A percentile compares a stretch with the other conserved stretches of the same genome.
These are phyloP conservation scores for Geotrichum bryndzae DNA, from an alignment of 1,139 yeast genomes.

Conservation along the genomic window DNA sequence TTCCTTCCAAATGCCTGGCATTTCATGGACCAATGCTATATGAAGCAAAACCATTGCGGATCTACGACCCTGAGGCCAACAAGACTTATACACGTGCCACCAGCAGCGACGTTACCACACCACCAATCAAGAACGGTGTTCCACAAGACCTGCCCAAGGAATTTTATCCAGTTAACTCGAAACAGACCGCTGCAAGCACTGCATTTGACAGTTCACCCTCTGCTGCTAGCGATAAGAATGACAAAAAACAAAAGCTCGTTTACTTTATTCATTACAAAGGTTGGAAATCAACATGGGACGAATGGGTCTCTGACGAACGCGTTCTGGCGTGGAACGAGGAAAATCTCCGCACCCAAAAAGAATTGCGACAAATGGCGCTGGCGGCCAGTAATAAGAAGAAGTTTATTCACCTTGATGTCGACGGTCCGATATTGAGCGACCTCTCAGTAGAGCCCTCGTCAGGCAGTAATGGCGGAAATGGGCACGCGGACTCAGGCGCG, in stretches of 20 bases:
- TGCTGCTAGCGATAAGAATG: background rate
- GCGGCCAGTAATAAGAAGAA: slow-evolving; percentile 31
- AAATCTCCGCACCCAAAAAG: no score
- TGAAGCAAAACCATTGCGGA: slow-evolving; percentile 73
- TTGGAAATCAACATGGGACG: no score
- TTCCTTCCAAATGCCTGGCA: slow-evolving; percentile 52
- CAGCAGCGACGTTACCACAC: slow-evolving; percentile 18
- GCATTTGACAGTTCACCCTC: background rate
- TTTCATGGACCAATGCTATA: slow-evolving; percentile 88
- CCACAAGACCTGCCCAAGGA: background rate
- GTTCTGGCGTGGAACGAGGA: no score
- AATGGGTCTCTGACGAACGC: no score
- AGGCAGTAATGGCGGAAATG: no score
- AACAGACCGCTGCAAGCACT: background rate
- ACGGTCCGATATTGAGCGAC: slow-evolving; percentile 3
- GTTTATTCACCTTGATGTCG: slow-evolving; percentile 13
- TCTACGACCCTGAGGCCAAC: slow-evolving; percentile 51
- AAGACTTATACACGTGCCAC: slow-evolving; percentile 20
- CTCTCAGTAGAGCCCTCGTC: background rate
- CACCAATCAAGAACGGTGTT: no score
- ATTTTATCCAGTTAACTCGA: background rate
- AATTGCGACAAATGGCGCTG: slow-evolving; percentile 17
- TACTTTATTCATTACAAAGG: no score
- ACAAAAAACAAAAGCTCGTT: no score
- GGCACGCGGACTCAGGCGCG: background rate